Evolutionary conservation across 768 basidiomycete species (phyloP), one percentile per base, ranked within the genome.

Genomic region (Russula earlei): DNA sequence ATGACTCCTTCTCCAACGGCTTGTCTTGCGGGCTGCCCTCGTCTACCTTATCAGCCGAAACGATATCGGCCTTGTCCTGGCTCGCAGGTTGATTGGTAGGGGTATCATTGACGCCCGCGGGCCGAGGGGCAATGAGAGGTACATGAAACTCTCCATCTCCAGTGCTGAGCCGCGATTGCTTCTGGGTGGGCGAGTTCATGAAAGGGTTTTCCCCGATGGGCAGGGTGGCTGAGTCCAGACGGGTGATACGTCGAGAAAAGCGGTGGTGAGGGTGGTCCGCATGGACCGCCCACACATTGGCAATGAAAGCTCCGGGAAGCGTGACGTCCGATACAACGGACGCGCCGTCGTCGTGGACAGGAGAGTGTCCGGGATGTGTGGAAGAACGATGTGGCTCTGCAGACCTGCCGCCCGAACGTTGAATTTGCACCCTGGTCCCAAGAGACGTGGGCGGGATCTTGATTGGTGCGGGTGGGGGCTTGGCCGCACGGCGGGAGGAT

Each of bases 211-310:
- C 59, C 10, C 42, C 59, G 4, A 22, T 12, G 6, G 62, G 62
- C 11, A 62, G 36, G 5, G 59, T 62, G 14, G 59, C 62, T 1
- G 62, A 62, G 44, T 62, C 62, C 20, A 48, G 25, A 5, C 62
- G 62, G 17, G 59, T 54, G 19, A 58, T 58, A 22, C 49, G 48
- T 5, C 52, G 59, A 3, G 59, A 59, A n/a, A 27, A n/a, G 8
- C 47, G 36, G 20, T 62, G 49, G 17, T 37, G 49, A 7, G 51
- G 22, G 25, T 55, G 52, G 19, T 56, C 52, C 29, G 52, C 12
- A 5, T 52, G 49, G 20, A 51, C 17, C 3, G 37, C 49, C 47
- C 49, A 62, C 9, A 52, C 37, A 33, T 43, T 52, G 12, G 52
- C 44, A 41, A 54, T 37, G 11, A 62, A 49, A 22, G 52, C 19